Percentiles rank a stretch among this genome's conserved stretches.
Conservation (phyloP, 2,329 filamentous ascomycete species). For the Botrytis squamosa region DNA sequence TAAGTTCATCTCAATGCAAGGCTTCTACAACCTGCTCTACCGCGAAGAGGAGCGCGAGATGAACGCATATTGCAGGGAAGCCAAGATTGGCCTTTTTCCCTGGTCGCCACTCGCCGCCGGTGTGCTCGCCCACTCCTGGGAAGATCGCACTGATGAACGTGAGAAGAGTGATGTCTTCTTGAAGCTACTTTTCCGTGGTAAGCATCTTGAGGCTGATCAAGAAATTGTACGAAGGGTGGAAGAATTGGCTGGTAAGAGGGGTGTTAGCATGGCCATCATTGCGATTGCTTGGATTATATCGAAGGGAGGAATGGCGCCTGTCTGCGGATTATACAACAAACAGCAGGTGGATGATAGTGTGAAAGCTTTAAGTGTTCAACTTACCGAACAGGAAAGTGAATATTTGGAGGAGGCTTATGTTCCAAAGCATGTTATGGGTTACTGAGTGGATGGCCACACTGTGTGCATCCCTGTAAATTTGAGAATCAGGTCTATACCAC, state of each 20-base stretch:
- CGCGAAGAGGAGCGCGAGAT: neutral
- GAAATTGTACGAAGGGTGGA: neutral
- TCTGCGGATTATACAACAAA: neutral
- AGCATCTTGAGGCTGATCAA: neutral
- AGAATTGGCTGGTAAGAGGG: neutral
- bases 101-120: neutral
- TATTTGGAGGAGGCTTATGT: neutral
- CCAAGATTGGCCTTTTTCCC: neutral
- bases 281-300: neutral
- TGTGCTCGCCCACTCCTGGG: neutral
- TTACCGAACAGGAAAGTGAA: neutral
- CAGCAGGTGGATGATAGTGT: neutral
- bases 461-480: neutral
- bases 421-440: neutral
- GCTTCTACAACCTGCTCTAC: neutral
- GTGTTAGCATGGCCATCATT: neutral
- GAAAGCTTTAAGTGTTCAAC: neutral
- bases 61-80: neutral
- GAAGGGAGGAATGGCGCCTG: neutral
- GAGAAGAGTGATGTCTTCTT: neutral
- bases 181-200: neutral
- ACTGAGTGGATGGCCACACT: neutral
- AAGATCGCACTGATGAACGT: neutral
- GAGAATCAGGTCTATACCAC: neutral
- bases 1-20: neutral